Percentiles rank a stretch among this genome's conserved stretches.
Evolutionary conservation across 139 green algal genomes (phyloP).

Genomic region (Nannochloris sp.): DNA sequence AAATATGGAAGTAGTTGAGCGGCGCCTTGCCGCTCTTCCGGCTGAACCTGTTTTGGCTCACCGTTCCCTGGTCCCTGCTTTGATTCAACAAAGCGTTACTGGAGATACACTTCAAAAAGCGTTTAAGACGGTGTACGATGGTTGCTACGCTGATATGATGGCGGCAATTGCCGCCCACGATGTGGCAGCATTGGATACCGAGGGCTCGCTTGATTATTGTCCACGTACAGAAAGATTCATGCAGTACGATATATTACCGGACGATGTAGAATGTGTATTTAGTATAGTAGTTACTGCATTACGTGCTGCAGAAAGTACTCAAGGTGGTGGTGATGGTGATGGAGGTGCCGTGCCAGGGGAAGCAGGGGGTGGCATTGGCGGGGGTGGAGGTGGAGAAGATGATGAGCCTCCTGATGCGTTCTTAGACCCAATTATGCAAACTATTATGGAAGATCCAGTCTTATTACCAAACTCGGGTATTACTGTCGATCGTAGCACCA

Average conservation of each 20-base stretch:
- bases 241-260: background rate
- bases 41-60: background rate
- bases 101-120: background rate
- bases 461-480: slow-evolving; percentile 54
- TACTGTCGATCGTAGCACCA: slow-evolving; percentile 52
- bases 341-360: background rate
- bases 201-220: background rate
- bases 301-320: background rate
- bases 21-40: background rate
- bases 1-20: no score
- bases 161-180: no score
- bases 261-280: background rate
- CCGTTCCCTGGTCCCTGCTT: background rate
- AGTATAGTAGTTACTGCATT: background rate
- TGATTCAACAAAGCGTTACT: background rate
- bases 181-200: no score
- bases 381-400: no score
- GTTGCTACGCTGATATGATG: background rate
- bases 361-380: background rate
- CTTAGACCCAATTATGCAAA: slow-evolving; percentile 41
- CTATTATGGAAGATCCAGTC: slow-evolving; percentile 19
- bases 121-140: background rate
- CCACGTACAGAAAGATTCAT: background rate
- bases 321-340: background rate
- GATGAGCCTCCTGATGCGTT: slow-evolving; percentile 51